These are phyloP conservation scores for Pyronema domesticum DNA, from an alignment of 495 filamentous ascomycete genomes.

Conservation along the genomic window DNA sequence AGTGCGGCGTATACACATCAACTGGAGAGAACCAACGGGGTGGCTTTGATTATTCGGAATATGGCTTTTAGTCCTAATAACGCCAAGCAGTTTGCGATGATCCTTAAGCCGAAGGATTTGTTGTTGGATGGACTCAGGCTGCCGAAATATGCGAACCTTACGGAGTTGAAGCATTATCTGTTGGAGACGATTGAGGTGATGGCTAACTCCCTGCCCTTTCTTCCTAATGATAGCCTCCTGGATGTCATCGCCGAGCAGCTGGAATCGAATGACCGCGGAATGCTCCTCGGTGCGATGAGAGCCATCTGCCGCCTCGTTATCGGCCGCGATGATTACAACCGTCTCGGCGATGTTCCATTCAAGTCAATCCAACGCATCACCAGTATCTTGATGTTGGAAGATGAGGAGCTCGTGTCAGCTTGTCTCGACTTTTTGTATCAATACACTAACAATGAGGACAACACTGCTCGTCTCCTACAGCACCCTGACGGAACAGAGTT, in stretches of 20 bases:
- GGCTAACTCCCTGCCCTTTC: slow-evolving; percentile 51
- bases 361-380: slow-evolving; percentile 48
- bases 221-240: slow-evolving; percentile 63
- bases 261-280: slow-evolving; percentile 59
- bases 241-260: slow-evolving; percentile 53
- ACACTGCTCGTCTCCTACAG: slow-evolving; percentile 37
- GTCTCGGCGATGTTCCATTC: slow-evolving; percentile 51
- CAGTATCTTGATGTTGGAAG: slow-evolving; percentile 69
- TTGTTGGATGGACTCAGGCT: slow-evolving; percentile 64
- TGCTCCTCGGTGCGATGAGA: slow-evolving; percentile 65
- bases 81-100: slow-evolving; percentile 45
- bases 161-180: slow-evolving; percentile 79
- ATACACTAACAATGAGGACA: slow-evolving; percentile 71
- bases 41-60: slow-evolving; percentile 73
- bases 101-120: slow-evolving; percentile 57
- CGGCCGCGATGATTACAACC: slow-evolving; percentile 59
- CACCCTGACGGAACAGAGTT: slow-evolving; percentile 27
- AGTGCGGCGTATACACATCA: slow-evolving; percentile 51
- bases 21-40: slow-evolving; percentile 64
- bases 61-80: slow-evolving; percentile 86
- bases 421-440: slow-evolving; percentile 91
- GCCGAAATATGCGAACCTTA: slow-evolving; percentile 51
- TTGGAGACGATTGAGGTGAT: slow-evolving; percentile 87
- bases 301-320: slow-evolving; percentile 78
- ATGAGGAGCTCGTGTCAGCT: slow-evolving; percentile 73